Evolutionary conservation across 192 early-diverging fungal species (phyloP), one percentile per base, ranked within the genome.

Genomic region (Jimgerdemannia lactiflua): DNA sequence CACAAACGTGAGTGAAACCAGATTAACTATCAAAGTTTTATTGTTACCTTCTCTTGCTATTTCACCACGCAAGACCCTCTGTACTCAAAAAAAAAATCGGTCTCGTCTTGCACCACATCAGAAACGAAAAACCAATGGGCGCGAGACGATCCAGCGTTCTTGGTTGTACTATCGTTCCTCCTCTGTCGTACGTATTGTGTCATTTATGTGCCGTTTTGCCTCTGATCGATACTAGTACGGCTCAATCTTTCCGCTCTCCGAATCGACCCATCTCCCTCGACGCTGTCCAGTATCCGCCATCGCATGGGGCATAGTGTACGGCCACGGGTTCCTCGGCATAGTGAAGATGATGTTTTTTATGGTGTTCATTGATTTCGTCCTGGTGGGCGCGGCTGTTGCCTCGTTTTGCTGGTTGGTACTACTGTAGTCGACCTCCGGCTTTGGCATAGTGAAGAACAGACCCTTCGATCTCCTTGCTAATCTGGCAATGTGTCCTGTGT

Each of bases 101-200:
- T 7, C 43, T 66, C 29, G 29, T 29, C 29, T 29, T 29, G 29
- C 3, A 78, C 63, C 10, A 69, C 64, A 49, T 65, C 72, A 96
- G 95, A 99, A 85, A 98, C 97, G 20, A 99, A 99, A 79, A 99
- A 98, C 82, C 95, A 97, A 75, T 99, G 96, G 96, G 94, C 96
- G 44, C 77, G 97, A 72, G 97, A 99, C 80, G 97, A 99, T 85
- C 96, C 97, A 39, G 96, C 96, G 18, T 98, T 98, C 76, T 82
- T 97, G 54, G 90, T 96, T 11, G 75, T 98, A 39, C 82, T 94
- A 44, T 86, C 89, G 39, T 75, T 85, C 39, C 84, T 87, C 19
- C 85, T 98, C 17, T 81, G 83, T 17, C 72, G 93, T 93, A 88
- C 82, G 87, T 81, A 10, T 40, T 70, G 39, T 17, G 17, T 69